phyloP scores from a whole-genome alignment of 116 monocot species.

The Papilionanthe hybrid region DNA sequence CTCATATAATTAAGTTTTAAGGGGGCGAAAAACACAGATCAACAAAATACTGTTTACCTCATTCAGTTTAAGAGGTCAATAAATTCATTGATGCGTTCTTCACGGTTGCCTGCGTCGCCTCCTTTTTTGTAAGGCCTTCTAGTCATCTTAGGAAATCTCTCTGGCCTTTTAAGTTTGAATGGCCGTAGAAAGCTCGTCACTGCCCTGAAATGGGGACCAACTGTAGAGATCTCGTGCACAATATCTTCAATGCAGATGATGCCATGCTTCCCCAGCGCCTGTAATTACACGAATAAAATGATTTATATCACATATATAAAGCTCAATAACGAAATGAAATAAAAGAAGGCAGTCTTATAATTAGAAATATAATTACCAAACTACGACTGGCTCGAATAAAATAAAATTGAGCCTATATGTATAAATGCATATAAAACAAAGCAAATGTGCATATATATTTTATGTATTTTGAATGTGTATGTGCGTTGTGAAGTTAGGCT shows the following conservation, averaged over 20 bases:
- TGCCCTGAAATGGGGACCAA: conserved; percentile 72
- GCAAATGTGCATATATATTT: no score
- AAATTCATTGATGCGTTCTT: conserved; percentile 75
- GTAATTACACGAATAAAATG: not conserved
- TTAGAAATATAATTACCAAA: no score
- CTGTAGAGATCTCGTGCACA: conserved; percentile 60
- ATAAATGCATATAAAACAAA: no score
- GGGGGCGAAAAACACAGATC: not conserved
- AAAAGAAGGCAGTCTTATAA: not conserved
- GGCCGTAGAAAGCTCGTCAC: conserved; percentile 64
- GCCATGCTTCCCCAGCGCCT: conserved; percentile 66
- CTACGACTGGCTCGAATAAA: no score
- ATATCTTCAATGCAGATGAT: conserved; percentile 90
- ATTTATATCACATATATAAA: not conserved
- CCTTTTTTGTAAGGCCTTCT: conserved; percentile 61
- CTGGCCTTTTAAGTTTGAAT: conserved; percentile 77
- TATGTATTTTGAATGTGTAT: no score
- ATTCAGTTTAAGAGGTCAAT: conserved; percentile 70
- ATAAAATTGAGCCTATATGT: no score
- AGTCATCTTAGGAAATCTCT: conserved; percentile 33
- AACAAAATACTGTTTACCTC: not conserved
- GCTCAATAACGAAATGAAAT: not conserved
- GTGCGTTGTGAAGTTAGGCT: no score
- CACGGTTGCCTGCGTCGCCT: conserved; percentile 75
- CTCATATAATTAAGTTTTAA: not conserved